Evolutionary conservation across 768 basidiomycete species (phyloP), one percentile per base, ranked within the genome.

Genomic region (Gymnopilus dilepis): DNA sequence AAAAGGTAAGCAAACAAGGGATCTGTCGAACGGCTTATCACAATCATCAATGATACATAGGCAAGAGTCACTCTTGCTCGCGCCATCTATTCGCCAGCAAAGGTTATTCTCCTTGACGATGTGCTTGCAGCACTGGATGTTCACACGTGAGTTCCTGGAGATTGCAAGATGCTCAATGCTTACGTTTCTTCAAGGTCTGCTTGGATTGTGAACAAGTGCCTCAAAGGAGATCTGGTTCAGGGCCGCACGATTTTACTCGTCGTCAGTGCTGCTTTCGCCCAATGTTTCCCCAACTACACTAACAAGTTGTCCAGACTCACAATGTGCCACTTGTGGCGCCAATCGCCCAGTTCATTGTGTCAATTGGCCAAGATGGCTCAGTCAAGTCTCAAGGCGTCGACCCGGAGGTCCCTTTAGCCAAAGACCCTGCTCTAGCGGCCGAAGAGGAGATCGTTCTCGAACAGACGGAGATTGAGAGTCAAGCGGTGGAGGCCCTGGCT

Each of bases 171-270:
- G 5, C 9, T 40, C 50, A 21, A 15, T 43, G 45, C 15, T 41
- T 0, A 37, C 8, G 7, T 19, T 28, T 47, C 2, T 26, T 67
- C 19, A 56, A 94, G 92, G 0, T 90, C 94, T 0, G 84, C 89
- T 61, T 91, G 92, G 75, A 84, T 97, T 40, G 88, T 87, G 67
- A 78, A 85, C 19, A 80, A 92, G 54, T 94, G 92, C 67, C 79
- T 97, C 41, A 80, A 81, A 60, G 94, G 95, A 15, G 87, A 89
- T 47, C 75, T 96, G 42, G 80, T 93, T 69, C 74, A 79, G 21
- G 86, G 84, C 11, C 83, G 94, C 51, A 96, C 95, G 0, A 77
- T 95, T 56, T 81, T 97, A 40, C 81, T 97, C 30, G 94, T 96
- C 34, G 85, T 84, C 67, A 57, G 79, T 70, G 17, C 26, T 31